Evolutionary conservation across 768 basidiomycete species (phyloP), one percentile per base, ranked within the genome.

Genomic region (Clathrus columnatus): DNA sequence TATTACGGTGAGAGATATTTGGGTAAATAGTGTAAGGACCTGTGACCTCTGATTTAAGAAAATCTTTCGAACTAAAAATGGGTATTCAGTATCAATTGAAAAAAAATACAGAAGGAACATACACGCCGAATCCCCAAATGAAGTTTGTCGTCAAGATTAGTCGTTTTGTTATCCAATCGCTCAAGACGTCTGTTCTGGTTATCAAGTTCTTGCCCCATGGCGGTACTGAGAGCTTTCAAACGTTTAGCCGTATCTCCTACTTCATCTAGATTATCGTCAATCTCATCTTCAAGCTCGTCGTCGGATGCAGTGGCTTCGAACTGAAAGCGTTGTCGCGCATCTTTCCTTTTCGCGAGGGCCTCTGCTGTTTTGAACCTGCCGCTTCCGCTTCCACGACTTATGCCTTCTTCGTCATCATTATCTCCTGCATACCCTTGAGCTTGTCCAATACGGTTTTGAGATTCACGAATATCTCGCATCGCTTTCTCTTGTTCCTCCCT

Each of bases 241-340:
- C 82, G 75, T 71, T 84, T 87, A 1, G 88, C 81, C 50, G 85
- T 80, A 50, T 83, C 83, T 30, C 80, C 72, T 57, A 95, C 87
- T 68, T 95, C 92, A 65, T 89, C 83, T 23, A 99, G 72, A 67
- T 98, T 97, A 60, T 79, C 82, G 63, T 97, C 95, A 32, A 99
- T 64, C 70, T 98, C 93, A 62, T 97, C 87, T 72, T 99, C 95
- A 1, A 95, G 61, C 69, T 94, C 92, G 62, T 98, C 93, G 64
- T 99, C 95, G 5, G 87, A 90, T 2, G 78, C 90, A 32, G 82
- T 87, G 24, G 83, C 82, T 61, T 99, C 95, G 64, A 97, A 96
- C 70, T 97, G 92, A 67, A 81, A 98, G 30, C 88, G 80, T 63
- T 84, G 80, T 61, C 89, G 76, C 62, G 84, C 84, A 54, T 85